phyloP scores from a whole-genome alignment of 495 filamentous ascomycete genomes.

The Trichocladium uniseriatum region DNA sequence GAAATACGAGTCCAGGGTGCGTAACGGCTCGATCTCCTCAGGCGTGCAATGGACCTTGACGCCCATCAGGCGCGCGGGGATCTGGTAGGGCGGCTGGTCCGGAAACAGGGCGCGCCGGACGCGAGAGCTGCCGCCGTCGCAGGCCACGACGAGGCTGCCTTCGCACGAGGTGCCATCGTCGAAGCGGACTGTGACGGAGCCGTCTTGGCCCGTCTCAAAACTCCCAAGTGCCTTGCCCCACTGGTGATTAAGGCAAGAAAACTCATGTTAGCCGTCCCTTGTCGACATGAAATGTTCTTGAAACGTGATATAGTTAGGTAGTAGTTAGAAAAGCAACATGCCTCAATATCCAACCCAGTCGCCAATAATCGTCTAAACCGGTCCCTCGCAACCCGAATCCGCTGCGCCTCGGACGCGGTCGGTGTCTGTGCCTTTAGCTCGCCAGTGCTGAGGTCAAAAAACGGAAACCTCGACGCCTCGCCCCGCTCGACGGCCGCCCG shows the following conservation, averaged over 20 bases:
- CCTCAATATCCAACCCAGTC: constrained; percentile 39
- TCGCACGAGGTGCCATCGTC: constrained; percentile 22
- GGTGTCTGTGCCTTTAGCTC: constrained; percentile 32
- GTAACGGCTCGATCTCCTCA: constrained; percentile 23
- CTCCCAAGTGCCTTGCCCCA: constrained; percentile 21
- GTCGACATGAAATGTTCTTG: too few species aligned
- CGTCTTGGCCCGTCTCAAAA: constrained; percentile 10
- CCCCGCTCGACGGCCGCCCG: constrained; percentile 18
- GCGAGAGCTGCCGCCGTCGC: constrained; percentile 26
- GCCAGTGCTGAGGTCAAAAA: constrained; percentile 46
- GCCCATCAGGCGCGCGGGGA: constrained; percentile 26
- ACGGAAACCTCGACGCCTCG: constrained; percentile 32
- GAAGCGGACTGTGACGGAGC: constrained; percentile 19
- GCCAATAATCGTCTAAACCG: constrained; percentile 41
- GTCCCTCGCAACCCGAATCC: constrained; percentile 44
- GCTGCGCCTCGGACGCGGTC: constrained; percentile 35
- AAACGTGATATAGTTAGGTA: too few species aligned
- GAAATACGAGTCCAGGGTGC: constrained; percentile 47
- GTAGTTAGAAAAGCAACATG: too few species aligned
- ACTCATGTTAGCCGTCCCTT: too few species aligned
- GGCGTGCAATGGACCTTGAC: constrained; percentile 21
- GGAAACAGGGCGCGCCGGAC: constrained; percentile 22
- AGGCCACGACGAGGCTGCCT: constrained; percentile 24
- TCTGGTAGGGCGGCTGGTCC: constrained; percentile 7
- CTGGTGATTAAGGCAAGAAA: too few species aligned